Evolutionary conservation across 768 basidiomycete species (phyloP), one percentile per base, ranked within the genome.

Genomic region (Daedaleopsis nitida): DNA sequence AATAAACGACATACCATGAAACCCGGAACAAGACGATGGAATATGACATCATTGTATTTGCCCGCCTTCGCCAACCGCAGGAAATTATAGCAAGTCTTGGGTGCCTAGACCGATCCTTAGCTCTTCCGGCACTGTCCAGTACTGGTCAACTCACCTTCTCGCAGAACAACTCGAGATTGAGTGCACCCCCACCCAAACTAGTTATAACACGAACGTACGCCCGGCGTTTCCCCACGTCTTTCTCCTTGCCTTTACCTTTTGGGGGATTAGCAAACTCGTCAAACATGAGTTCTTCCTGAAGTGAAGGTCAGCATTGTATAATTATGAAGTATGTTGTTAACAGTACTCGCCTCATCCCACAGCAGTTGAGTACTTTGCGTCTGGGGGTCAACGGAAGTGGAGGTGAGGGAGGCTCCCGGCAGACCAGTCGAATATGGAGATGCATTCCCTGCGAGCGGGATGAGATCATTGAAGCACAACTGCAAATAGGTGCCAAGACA

Each of bases 21-120:
- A 0, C 91, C 94, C 5, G 95, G 96, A 13, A 98, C 92, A 27
- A 96, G 77, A 19, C 96, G 86, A 72, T 99, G 96, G 74, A 98
- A 99, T 23, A 94, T 75, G 59, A 87, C 88, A 66, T 93, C 79
- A 65, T 98, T 87, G 69, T 98, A 99, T 69, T 96, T 95, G 10
- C 95, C 94, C 23, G 87, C 81, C 62, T 87, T 85, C 0, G 97
- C 96, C 9, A 99, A 84, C 88, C 92, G 92, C 32, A 99, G 76
- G 74, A 98, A 99, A 73, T 99, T 99, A 74, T 99, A 99, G 68
- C 96, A 98, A 1, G 97, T 98, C 76, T 97, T 96, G 0, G 97
- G 97, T 11, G 96, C 97, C 92, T 95, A 43, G 45, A 32, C 27
- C 7, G 27, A 32, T 32, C 27, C 3, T 32, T 3, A 32, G 27